These are phyloP conservation scores for Collariella sp. DNA, from an alignment of 495 filamentous ascomycete genomes.

Conservation along the genomic window DNA sequence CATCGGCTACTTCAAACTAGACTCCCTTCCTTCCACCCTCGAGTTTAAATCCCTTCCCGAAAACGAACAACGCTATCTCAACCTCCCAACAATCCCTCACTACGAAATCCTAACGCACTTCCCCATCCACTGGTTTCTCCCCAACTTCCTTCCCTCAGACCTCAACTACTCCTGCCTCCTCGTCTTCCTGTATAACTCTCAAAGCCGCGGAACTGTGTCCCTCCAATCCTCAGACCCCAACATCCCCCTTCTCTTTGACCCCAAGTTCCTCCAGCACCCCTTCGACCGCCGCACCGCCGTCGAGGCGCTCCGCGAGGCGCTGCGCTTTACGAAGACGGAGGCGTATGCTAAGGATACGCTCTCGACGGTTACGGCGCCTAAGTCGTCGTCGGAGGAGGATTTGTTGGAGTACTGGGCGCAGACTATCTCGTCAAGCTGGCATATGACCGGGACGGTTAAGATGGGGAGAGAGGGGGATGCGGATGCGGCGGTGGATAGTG, in stretches of 20 bases:
- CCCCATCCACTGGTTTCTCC: conserved; percentile 40
- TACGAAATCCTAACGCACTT: conserved; percentile 32
- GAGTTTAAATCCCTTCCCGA: conserved; percentile 41
- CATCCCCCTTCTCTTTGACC: conserved; percentile 49
- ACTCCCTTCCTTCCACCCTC: conserved; percentile 20
- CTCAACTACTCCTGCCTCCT: conserved; percentile 27
- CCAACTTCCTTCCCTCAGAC: conserved; percentile 20
- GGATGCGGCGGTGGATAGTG: conserved; percentile 46
- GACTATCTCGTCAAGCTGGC: conserved; percentile 38
- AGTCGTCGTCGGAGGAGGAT: conserved; percentile 36
- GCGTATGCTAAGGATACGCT: conserved; percentile 41
- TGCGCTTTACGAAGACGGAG: conserved; percentile 35
- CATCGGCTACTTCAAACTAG: conserved; percentile 48
- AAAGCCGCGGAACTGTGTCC: conserved; percentile 41
- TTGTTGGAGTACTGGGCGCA: conserved; percentile 42
- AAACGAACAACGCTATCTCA: conserved; percentile 32
- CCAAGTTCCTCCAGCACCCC: conserved; percentile 46
- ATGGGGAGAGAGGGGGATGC: conserved; percentile 47
- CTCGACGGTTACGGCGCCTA: conserved; percentile 35
- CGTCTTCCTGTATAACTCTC: conserved; percentile 31
- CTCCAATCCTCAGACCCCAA: conserved; percentile 48
- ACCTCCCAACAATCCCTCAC: conserved; percentile 37
- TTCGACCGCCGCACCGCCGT: conserved; percentile 50
- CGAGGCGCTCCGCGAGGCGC: conserved; percentile 42
- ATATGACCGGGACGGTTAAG: conserved; percentile 53